Evolutionary conservation across 1,284 basidiomycete genomes (phyloP), one percentile per base, ranked within the genome.

Genomic region (Sanghuangporus weigelae): DNA sequence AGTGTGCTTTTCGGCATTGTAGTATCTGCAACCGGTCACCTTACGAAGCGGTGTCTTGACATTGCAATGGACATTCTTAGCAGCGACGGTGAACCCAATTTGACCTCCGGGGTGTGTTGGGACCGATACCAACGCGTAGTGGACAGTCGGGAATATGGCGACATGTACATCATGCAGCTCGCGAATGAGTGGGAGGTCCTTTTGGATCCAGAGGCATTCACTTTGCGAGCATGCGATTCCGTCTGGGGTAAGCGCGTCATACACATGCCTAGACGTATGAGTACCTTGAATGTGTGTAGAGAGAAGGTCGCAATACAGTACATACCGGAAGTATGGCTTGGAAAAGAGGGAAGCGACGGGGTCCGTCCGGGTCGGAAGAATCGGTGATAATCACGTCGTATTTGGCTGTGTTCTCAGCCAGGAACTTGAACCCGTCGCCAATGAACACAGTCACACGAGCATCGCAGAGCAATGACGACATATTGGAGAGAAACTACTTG

Each of bases 351-450:
- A 87, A 65, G 90, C 90, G 60, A 97, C 96, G n/a, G 54, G 96
- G 96, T 49, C 97, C 96, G 66, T 98, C 95, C 54, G 97, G 96
- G 77, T 99, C 97, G 23, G 96, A 98, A 44, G 96, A 98, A 77
- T 99, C 96, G 69, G 95, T 99, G 80, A 99, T 92, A 81, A 99
- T 98, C 68, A 93, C 94, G 74, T 99, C 96, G 85, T 98, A 99
- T 67, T 90, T 88, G 68, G 87, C 83, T 72, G 92, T 85, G 77
- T 96, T 91, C 66, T 94, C 89, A 53, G 91, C 87, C 63, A 99
- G 87, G 84, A 96, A 99, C 73, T 94, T 92, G 85, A 98, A 98
- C 62, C 96, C 96, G 72, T 98, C 96, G 58, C 96, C 96, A 71
- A 99, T 88, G 79, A 87, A 83, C 68, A 98, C 92, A 40, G 81